phyloP scores from a whole-genome alignment of 805 yeast genomes.

The Zygosaccharomyces bisporus region DNA sequence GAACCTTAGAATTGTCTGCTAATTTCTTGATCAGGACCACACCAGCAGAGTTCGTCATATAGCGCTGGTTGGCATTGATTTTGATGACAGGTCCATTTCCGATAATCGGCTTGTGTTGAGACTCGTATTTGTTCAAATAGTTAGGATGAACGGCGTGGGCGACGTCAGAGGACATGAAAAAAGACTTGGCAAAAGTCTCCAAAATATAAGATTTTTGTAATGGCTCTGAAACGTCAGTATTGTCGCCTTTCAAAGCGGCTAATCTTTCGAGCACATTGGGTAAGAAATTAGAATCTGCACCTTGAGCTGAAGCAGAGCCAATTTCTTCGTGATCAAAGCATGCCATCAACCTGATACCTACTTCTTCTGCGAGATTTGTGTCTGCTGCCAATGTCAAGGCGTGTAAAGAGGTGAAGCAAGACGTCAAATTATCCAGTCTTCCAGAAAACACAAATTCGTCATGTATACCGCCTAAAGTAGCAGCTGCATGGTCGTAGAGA shows the following conservation, averaged over 20 bases:
- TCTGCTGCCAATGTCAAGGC: slow-evolving; percentile 59
- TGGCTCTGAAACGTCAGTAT: slow-evolving; percentile 31
- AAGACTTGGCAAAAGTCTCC: slow-evolving; percentile 69
- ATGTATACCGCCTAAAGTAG: slow-evolving; percentile 81
- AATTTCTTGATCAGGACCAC: slow-evolving; percentile 68
- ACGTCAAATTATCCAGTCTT: slow-evolving; percentile 83
- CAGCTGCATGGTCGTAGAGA: slow-evolving; percentile 77
- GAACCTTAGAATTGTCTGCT: slow-evolving; percentile 67
- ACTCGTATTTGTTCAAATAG: slow-evolving; percentile 71
- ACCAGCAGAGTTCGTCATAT: slow-evolving; percentile 91
- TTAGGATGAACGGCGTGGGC: slow-evolving; percentile 98
- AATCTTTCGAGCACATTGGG: slow-evolving; percentile 74
- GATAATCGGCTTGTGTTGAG: slow-evolving; percentile 70
- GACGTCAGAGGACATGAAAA: slow-evolving; percentile 88
- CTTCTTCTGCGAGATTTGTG: slow-evolving; percentile 42
- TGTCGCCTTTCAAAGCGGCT: slow-evolving; percentile 45
- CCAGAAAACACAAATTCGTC: slow-evolving; percentile 91
- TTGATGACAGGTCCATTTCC: slow-evolving; percentile 92
- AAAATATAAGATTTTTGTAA: slow-evolving; percentile 40
- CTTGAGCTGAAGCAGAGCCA: slow-evolving; percentile 92
- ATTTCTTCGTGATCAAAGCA: slow-evolving; percentile 95
- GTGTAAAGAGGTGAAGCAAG: slow-evolving; percentile 74
- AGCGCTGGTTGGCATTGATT: slow-evolving; percentile 91
- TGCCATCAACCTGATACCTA: slow-evolving; percentile 68
- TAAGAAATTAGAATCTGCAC: slow-evolving; percentile 89